Conservation (phyloP, 108 stramenopile genomes). For the Cyclotella kingstonii region DNA sequence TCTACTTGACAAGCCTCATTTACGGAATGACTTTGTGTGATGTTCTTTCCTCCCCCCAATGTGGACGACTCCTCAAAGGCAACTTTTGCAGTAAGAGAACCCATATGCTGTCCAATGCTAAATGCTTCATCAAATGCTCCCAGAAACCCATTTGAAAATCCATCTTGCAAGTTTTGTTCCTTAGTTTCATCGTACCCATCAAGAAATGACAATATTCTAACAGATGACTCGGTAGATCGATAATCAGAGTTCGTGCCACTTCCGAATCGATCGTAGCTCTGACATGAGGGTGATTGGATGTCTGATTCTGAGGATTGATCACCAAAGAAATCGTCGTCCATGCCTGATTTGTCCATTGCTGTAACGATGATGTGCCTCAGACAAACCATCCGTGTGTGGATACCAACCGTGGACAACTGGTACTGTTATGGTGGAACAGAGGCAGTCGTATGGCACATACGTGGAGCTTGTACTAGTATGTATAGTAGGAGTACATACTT, state of each 20-base stretch:
- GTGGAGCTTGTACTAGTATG: no score
- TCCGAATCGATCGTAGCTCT: constrained; percentile 9
- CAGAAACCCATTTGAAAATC: constrained; percentile 72
- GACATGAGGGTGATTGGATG: constrained; percentile 2
- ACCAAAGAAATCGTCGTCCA: constrained; percentile 40
- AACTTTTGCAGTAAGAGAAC: constrained; percentile 33
- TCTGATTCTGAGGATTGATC: constrained; percentile 41
- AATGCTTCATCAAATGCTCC: constrained; percentile 49
- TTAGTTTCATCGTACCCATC: constrained; percentile 69
- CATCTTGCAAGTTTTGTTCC: constrained; percentile 69
- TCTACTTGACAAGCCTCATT: background rate
- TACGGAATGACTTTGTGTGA: background rate
- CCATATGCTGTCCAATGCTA: constrained; percentile 52
- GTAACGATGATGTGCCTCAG: no score
- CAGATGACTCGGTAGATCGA: constrained; percentile 17
- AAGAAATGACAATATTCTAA: constrained; percentile 48
- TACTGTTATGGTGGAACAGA: no score
- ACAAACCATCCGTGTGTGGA: no score
- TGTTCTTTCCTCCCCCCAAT: background rate
- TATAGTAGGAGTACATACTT: no score
- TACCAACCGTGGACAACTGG: no score
- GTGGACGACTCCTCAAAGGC: constrained; percentile 10
- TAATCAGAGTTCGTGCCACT: constrained; percentile 23
- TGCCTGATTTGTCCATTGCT: background rate
- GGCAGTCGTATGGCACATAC: no score